A percentile compares a stretch with the other conserved stretches of the same genome.
Evolutionary conservation across 495 filamentous ascomycete species (phyloP).

Genomic region (Penicillium silybi): DNA sequence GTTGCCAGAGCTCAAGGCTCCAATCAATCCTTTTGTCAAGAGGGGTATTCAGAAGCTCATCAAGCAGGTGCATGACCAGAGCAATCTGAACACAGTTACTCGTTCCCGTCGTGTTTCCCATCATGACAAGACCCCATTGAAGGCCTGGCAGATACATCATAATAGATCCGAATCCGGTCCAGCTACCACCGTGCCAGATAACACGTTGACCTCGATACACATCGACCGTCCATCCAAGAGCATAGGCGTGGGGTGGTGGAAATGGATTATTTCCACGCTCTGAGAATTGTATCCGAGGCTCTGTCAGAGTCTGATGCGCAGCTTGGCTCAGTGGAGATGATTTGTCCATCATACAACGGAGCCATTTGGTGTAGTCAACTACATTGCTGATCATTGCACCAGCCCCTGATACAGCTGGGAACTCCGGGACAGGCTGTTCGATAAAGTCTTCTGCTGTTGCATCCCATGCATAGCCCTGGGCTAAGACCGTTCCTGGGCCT

Average conservation of each 20-base stretch:
- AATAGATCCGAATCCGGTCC: slow-evolving; percentile 4
- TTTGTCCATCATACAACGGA: slow-evolving; percentile 28
- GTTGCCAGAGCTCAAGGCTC: slow-evolving; percentile 11
- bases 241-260: slow-evolving; percentile 6
- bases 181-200: slow-evolving; percentile 13
- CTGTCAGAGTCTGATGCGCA: background rate
- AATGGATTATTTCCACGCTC: no score
- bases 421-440: no score
- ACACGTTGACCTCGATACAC: slow-evolving; percentile 12
- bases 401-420: no score
- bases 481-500: no score
- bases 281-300: no score
- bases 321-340: slow-evolving; percentile 4
- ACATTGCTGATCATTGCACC: no score
- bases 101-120: slow-evolving; percentile 23
- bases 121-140: slow-evolving; percentile 3
- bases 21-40: background rate
- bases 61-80: slow-evolving; percentile 37
- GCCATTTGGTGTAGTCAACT: slow-evolving; percentile 41
- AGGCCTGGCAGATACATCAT: slow-evolving; percentile 2
- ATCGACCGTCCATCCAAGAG: slow-evolving; percentile 12
- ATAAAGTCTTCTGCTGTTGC: no score
- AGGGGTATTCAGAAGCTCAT: slow-evolving; percentile 29
- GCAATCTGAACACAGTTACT: slow-evolving; percentile 23
- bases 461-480: no score